A percentile compares a stretch with the other conserved stretches of the same genome.
Conservation (phyloP, 306 rosid species). For the Lotus japonicus region DNA sequence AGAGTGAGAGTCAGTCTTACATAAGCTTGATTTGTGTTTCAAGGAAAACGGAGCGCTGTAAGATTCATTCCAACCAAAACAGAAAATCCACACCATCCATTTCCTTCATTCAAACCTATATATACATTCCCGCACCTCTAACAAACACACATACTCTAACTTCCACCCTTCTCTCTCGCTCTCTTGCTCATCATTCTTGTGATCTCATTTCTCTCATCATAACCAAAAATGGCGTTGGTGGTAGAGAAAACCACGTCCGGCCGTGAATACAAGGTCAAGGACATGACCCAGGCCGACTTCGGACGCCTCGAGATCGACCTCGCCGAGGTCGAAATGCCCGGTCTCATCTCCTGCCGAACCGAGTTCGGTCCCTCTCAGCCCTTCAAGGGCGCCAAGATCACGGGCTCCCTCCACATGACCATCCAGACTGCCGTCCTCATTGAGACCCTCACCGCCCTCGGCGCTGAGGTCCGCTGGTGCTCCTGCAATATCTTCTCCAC, state of each 20-base stretch:
- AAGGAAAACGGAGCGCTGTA: background rate
- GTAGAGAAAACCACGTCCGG: slow-evolving; percentile 76
- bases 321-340: slow-evolving; percentile 97
- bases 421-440: slow-evolving; percentile 95
- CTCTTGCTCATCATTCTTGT: too few species aligned
- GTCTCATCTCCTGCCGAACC: slow-evolving; percentile 52
- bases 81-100: slow-evolving; percentile 34
- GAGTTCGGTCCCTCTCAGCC: slow-evolving; percentile 79
- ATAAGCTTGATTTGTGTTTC: too few species aligned
- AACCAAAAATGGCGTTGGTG: slow-evolving; percentile 37
- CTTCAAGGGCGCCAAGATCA: slow-evolving; percentile 76
- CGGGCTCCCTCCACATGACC: slow-evolving; percentile 99
- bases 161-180: background rate
- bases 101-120: slow-evolving; percentile 16
- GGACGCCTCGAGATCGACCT: slow-evolving; percentile 83
- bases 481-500: slow-evolving; percentile 97
- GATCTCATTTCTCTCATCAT: too few species aligned
- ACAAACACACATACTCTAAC: background rate
- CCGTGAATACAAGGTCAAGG: slow-evolving; percentile 94
- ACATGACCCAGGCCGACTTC: slow-evolving; percentile 85
- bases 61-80: background rate
- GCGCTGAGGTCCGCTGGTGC: slow-evolving; percentile 96
- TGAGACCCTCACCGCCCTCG: slow-evolving; percentile 93
- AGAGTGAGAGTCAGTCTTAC: too few species aligned
- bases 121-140: background rate